These are phyloP conservation scores for Podospora australis DNA, from an alignment of 495 filamentous ascomycete species.

Conservation along the genomic window DNA sequence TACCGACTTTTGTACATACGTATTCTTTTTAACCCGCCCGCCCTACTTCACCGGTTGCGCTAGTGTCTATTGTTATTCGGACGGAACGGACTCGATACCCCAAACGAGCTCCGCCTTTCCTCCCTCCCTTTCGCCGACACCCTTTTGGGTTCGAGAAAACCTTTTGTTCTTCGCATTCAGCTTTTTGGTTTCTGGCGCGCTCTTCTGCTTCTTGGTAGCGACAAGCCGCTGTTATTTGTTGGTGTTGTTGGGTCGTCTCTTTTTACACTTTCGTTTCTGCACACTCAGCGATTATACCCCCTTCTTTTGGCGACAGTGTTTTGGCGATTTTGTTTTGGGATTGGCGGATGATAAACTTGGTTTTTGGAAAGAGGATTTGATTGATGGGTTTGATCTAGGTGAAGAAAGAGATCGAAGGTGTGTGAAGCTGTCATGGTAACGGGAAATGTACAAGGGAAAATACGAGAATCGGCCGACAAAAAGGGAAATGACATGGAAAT, in stretches of 20 bases:
- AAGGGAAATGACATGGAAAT: no score
- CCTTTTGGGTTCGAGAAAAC: background rate
- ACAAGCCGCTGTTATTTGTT: background rate
- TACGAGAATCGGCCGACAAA: no score
- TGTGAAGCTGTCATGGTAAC: no score
- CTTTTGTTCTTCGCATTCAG: background rate
- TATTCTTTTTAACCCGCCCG: background rate
- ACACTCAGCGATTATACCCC: conserved; percentile 20
- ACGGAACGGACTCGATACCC: background rate
- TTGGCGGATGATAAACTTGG: background rate
- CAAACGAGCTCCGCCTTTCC: background rate
- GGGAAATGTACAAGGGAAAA: no score
- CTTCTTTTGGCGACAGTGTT: conserved; percentile 6
- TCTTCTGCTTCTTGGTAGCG: background rate
- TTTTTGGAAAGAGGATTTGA: background rate
- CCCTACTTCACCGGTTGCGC: conserved; percentile 3
- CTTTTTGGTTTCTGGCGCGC: background rate
- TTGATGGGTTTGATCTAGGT: no score
- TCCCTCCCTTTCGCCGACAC: background rate
- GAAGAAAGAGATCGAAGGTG: no score
- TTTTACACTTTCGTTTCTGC: conserved; percentile 7
- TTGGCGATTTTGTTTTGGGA: background rate
- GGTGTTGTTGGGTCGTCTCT: background rate
- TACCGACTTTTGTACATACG: conserved; percentile 3
- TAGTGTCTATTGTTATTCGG: conserved; percentile 23